Conservation (phyloP, 2,329 filamentous ascomycete species). For the Daldinia eschscholtzii region DNA sequence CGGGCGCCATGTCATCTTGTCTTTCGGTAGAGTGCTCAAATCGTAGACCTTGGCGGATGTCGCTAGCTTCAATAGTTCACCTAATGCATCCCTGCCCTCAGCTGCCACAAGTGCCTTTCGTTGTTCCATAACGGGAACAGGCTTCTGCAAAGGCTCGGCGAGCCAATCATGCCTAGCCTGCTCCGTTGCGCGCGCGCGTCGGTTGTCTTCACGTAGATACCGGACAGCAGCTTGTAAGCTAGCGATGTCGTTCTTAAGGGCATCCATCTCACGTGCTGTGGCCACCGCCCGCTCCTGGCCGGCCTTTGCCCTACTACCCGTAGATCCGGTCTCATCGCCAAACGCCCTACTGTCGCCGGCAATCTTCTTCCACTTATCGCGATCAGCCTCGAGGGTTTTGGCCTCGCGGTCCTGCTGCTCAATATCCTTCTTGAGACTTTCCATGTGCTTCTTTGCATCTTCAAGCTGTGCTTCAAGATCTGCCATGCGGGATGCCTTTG, state of each 20-base stretch:
- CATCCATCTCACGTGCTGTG: conserved; percentile 79
- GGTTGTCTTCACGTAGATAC: conserved; percentile 76
- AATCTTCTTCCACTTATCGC: conserved; percentile 78
- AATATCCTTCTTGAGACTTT: conserved; percentile 71
- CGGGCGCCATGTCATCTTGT: conserved; percentile 75
- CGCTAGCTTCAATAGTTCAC: conserved; percentile 74
- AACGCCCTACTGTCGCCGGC: conserved; percentile 72
- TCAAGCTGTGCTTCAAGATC: conserved; percentile 73
- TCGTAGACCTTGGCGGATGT: conserved; percentile 69
- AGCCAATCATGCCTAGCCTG: conserved; percentile 72
- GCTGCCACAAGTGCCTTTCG: conserved; percentile 68
- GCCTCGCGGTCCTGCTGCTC: conserved; percentile 76
- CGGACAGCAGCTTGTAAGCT: conserved; percentile 74
- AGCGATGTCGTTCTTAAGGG: conserved; percentile 76
- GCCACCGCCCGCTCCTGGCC: conserved; percentile 76
- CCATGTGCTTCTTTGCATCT: conserved; percentile 63
- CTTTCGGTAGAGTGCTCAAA: conserved; percentile 67
- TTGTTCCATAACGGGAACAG: conserved; percentile 67
- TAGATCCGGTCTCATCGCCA: conserved; percentile 60
- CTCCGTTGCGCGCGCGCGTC: conserved; percentile 69
- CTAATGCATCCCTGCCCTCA: conserved; percentile 74
- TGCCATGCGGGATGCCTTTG: conserved; percentile 78
- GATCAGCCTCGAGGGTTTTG: conserved; percentile 72
- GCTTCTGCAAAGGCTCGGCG: conserved; percentile 68
- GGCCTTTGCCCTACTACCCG: conserved; percentile 61